These are phyloP conservation scores for Pichia nanzhaoensis DNA, from an alignment of 805 yeast genomes.

Conservation along the genomic window DNA sequence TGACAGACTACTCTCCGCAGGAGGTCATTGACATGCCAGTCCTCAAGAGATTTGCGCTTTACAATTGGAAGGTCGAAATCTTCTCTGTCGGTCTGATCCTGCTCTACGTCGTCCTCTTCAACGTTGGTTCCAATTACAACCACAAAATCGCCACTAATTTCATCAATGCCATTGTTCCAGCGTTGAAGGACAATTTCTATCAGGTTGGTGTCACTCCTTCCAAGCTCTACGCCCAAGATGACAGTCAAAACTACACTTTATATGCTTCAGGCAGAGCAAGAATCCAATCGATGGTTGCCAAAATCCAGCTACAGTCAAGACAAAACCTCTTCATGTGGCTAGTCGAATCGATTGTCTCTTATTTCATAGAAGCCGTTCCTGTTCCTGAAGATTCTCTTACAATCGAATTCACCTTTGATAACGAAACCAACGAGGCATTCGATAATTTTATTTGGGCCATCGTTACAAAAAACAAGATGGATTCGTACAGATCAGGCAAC, in stretches of 20 bases:
- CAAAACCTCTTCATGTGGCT: slow-evolving; percentile 67
- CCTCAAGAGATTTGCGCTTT: slow-evolving; percentile 46
- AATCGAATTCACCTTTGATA: slow-evolving; percentile 50
- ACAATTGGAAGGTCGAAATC: slow-evolving; percentile 76
- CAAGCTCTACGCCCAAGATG: slow-evolving; percentile 51
- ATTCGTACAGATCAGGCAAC: slow-evolving; percentile 62
- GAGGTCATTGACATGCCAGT: slow-evolving; percentile 56
- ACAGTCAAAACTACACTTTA: slow-evolving; percentile 51
- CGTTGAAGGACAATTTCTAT: slow-evolving; percentile 60
- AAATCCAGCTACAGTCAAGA: slow-evolving; percentile 65
- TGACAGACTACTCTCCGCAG: slow-evolving; percentile 25
- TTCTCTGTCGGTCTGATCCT: slow-evolving; percentile 46
- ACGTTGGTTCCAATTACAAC: slow-evolving; percentile 57
- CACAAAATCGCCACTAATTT: slow-evolving; percentile 45
- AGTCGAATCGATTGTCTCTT: slow-evolving; percentile 55
- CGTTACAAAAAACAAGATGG: slow-evolving; percentile 81
- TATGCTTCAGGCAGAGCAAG: slow-evolving; percentile 89
- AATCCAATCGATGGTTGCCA: slow-evolving; percentile 55
- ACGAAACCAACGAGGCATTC: slow-evolving; percentile 35
- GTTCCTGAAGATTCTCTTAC: slow-evolving; percentile 54
- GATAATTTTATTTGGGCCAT: slow-evolving; percentile 77
- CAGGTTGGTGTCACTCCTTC: slow-evolving; percentile 60
- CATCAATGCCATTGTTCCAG: slow-evolving; percentile 40
- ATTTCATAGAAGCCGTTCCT: slow-evolving; percentile 49
- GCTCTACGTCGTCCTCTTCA: slow-evolving; percentile 44